These are phyloP conservation scores for Puccinia coronata DNA, from an alignment of 1,284 basidiomycete species.

Conservation along the genomic window DNA sequence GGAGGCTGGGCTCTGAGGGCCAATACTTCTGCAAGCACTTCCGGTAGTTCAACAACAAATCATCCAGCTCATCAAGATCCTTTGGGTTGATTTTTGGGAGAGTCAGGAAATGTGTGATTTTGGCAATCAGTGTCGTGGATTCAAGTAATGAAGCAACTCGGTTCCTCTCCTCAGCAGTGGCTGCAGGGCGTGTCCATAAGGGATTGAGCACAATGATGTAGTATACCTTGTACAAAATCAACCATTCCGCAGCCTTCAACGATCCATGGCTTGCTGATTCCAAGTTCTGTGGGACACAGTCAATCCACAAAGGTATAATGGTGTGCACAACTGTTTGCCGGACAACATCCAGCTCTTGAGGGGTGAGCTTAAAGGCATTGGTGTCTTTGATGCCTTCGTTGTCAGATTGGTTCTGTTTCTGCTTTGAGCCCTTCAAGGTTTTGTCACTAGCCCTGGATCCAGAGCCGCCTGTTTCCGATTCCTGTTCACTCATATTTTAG, in stretches of 20 bases:
- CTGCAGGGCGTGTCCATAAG: not conserved
- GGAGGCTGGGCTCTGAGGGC: too few species aligned
- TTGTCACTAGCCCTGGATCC: too few species aligned
- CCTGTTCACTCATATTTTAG: not conserved
- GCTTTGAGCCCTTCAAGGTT: too few species aligned
- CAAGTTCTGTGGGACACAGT: constrained; percentile 21
- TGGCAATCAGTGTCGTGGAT: not conserved
- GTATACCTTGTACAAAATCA: constrained; percentile 20
- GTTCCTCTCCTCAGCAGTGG: not conserved
- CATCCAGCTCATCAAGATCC: constrained; percentile 5
- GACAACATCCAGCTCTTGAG: not conserved
- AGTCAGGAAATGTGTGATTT: not conserved
- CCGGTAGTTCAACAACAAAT: not conserved
- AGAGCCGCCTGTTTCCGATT: too few species aligned
- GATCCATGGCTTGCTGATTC: constrained; percentile 12
- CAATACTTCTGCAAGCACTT: not conserved
- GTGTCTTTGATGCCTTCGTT: too few species aligned
- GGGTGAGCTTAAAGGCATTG: too few species aligned
- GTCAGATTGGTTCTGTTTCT: too few species aligned
- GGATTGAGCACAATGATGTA: not conserved
- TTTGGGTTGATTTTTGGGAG: constrained; percentile 6
- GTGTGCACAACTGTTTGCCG: not conserved
- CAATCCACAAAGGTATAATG: constrained; percentile 7
- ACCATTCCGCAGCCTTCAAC: constrained; percentile 39
- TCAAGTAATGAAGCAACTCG: not conserved